Evolutionary conservation across 1,284 basidiomycete species (phyloP), one percentile per base, ranked within the genome.

Genomic region (Ganoderma resinaceum): DNA sequence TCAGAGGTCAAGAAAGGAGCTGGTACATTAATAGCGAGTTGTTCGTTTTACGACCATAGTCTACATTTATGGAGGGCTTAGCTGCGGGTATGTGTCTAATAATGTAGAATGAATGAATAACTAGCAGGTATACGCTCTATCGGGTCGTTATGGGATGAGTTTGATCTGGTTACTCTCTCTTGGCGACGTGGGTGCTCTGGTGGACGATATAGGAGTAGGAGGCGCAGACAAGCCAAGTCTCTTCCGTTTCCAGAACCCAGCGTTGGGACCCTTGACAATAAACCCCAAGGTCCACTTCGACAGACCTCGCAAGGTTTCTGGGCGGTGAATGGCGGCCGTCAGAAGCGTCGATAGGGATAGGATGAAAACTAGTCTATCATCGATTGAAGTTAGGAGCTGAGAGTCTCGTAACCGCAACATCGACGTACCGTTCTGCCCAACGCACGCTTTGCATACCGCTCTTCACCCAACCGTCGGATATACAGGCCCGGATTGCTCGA

Each of bases 1-100:
- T 82, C 78, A 23, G 73, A 71, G 1, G 76, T 63, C 7, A 77
- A 72, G 33, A 78, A 73, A 1, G 80, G 64, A 31, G 59, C 64
- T 53, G 70, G 70, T 63, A 91, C 87, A 3, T 72, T 93, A 38
- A 85, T 99, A 38, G 95, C 91, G 31, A 97, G 93, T 76, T 98
- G 96, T 78, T 98, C 97, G 20, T 99, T 99, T 80, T 99, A 99
- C 78, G 97, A 99, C 79, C 94, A 96, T 77, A 81, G 84, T 31
- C 78, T 99, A 80, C 89, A 92, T 79, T 76, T 97, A 35, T 99
- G 97, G 97, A 82, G 81, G 63, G 91, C 86, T 62, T 93, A 79
- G 77, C 37, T 40, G 14, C n/a, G 26, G 26, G 52, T 29, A 26
- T 58, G 59, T 42, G 43, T 29, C 46, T 52, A 12, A 29, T 42